These are phyloP conservation scores for Selaginella moellendorffii DNA, from an alignment of 75 land plant genomes.

Conservation along the genomic window DNA sequence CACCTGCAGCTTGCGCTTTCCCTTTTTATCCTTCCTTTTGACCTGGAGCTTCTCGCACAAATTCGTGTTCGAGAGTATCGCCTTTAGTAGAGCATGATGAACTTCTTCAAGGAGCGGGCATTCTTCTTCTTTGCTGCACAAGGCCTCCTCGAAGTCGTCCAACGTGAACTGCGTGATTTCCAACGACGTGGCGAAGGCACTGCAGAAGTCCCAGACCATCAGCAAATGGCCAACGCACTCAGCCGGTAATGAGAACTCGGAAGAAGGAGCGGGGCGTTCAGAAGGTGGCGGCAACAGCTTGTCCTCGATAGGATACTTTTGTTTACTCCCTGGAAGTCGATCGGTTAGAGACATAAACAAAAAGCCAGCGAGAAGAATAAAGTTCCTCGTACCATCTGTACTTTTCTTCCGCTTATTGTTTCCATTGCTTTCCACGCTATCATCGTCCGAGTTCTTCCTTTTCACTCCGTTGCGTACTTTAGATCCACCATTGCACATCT, in stretches of 20 bases:
- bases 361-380: not conserved
- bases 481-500: not conserved
- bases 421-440: conserved; percentile 11
- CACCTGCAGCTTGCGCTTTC: not conserved
- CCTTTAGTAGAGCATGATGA: not conserved
- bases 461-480: conserved; percentile 9
- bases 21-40: not conserved
- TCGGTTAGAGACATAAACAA: not conserved
- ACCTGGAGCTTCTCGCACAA: not conserved
- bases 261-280: conserved; percentile 49
- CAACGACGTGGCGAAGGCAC: conserved; percentile 49
- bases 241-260: conserved; percentile 62
- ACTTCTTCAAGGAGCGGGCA: not conserved
- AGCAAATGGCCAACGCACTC: conserved; percentile 67
- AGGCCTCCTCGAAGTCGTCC: conserved; percentile 66
- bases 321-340: conserved; percentile 2
- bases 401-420: not conserved
- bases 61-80: not conserved
- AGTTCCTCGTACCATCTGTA: not conserved
- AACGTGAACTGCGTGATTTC: conserved; percentile 60
- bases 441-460: conserved; percentile 13
- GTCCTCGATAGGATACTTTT: conserved; percentile 85
- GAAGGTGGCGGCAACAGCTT: conserved; percentile 42
- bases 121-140: conserved; percentile 38
- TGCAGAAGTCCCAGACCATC: conserved; percentile 89